Base-by-base conservation (phyloP, 345 rosid genomes). In the Dipteronia sinensis region DNA sequence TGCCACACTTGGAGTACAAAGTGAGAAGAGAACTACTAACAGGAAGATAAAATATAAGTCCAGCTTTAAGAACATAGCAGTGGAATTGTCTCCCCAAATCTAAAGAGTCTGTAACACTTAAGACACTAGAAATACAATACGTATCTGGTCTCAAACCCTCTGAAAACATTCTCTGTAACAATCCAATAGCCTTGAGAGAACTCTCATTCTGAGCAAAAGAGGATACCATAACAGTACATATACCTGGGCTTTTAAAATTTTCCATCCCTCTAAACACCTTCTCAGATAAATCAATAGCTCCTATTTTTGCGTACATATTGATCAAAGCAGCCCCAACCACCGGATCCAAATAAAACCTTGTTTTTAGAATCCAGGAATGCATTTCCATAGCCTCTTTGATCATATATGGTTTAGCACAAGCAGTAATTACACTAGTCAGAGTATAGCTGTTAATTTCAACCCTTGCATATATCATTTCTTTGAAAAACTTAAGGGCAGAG, bases 1-100 rank as follows among this genome's bases (percentile, higher is more conserved):
- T 77, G 77, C 89, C 91, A 74, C 91, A 88, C 83, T 92, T 90
- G 29, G 98, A 92, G 84, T 92, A 94, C 91, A 94, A 83, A 47
- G 93, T 92, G 72, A 85, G 88, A 80, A 92, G 92, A 59, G 97
- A 88, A 83, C 93, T 85, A 31, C 90, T 85, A 65, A 93, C 95
- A 6, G 87, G 87, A 76, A 90, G 88, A 85, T 88, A 85, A 46
- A 71, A 76, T 55, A 87, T 62, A 78, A 88, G 73, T 56, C 93
- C 93, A 58, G 81, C 83, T 85, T 89, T 94, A 75, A 87, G 76
- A 76, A 79, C 76, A 80, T 74, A 79, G 79, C 95, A 82, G 68
- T 94, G 97, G 80, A 89, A 74, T 83, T 92, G 94, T 79, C 81
- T 85, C 74, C 90, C 97, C 16, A 92, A 75, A 74, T 56, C 76